Evolutionary conservation across 176 grass and related monocot genomes (phyloP).

Genomic region (Hordeum marinum): DNA sequence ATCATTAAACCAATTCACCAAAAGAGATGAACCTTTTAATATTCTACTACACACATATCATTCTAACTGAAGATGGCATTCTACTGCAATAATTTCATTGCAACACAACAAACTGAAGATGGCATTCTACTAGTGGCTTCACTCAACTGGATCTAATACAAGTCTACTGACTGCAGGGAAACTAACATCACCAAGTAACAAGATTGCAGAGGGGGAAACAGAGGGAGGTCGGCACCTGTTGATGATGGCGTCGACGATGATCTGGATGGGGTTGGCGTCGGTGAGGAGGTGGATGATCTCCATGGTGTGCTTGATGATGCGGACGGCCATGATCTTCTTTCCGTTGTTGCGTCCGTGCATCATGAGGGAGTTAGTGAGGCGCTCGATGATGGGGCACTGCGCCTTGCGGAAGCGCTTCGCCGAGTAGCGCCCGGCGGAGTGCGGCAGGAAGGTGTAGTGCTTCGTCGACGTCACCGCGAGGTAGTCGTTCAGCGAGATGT

Average conservation of each 20-base stretch:
- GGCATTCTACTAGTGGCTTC: not conserved
- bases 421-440: conserved; percentile 76
- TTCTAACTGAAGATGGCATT: not conserved
- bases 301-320: conserved; percentile 81
- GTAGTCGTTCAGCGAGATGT: conserved; percentile 79
- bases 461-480: conserved; percentile 59
- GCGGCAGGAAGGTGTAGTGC: conserved; percentile 74
- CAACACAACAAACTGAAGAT: not conserved
- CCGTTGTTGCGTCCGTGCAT: conserved; percentile 95
- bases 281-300: conserved; percentile 92
- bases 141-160: not conserved
- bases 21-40: not conserved
- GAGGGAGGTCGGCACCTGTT: conserved; percentile 40
- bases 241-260: conserved; percentile 77
- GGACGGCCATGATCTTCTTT: conserved; percentile 79
- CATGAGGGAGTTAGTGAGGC: conserved; percentile 91
- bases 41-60: not conserved
- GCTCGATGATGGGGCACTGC: conserved; percentile 82
- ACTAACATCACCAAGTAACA: not conserved
- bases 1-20: not conserved
- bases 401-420: conserved; percentile 90
- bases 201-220: not conserved
- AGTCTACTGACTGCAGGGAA: not conserved
- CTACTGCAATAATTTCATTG: too few species aligned
- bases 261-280: conserved; percentile 79